Evolutionary conservation across 768 basidiomycete genomes (phyloP), one percentile per base, ranked within the genome.

Genomic region (Amanita muscaria): DNA sequence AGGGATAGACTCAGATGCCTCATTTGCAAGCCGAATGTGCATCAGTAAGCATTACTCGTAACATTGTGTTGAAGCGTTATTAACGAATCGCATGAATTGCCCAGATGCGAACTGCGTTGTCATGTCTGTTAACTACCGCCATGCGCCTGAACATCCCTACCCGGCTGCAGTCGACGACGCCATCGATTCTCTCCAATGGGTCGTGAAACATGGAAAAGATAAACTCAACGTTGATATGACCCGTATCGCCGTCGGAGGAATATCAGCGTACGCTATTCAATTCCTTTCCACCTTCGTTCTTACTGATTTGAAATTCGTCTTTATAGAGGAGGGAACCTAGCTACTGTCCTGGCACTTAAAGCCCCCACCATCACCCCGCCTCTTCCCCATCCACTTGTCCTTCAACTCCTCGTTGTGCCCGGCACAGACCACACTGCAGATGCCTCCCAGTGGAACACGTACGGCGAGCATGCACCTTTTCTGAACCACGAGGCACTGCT

Each of bases 91-190:
- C n/a, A n/a, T n/a, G n/a, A n/a, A n/a, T n/a, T n/a, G n/a, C n/a
- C 27, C 48, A 83, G 80, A 68, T 44, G 76, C 81, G 1, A 65
- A 70, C 37, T 80, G 76, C 48, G 73, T 86, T 3, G 76, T 80
- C 1, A 60, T 82, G 3, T 74, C 76, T 3, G 80, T 87, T 12
- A 76, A 83, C 54, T 86, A 87, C 53, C 76, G 83, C 3, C 70
- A 85, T 9, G 82, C 77, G 0, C 85, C 85, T 0, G 85, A 88
- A 52, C 47, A 79, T 44, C 73, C 74, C 5, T 86, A 83, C 50
- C 85, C 84, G 3, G 74, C 77, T 2, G 83, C 83, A 0, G 77
- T 84, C 0, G 74, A 82, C 16, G 84, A 86, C 52, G 76, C 81
- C 0, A 56, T 83, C n/a, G 80, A 81, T 29, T 65, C 82, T 2